Percentiles rank a stretch among this genome's conserved stretches.
Evolutionary conservation across 257 asterid species (phyloP).

Genomic region (Eustoma russellianum): DNA sequence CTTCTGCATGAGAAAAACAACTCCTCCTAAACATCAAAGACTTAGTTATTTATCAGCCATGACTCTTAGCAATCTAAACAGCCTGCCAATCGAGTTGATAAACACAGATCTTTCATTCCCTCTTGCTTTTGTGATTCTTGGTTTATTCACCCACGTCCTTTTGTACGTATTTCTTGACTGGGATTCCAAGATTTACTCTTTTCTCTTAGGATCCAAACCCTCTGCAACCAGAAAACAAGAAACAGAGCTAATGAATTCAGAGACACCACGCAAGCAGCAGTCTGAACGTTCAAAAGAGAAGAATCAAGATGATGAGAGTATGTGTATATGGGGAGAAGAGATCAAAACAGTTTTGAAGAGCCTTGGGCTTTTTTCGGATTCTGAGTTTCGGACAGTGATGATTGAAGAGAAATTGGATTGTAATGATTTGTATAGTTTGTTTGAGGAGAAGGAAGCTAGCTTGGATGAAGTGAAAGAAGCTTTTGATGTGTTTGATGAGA

Average conservation of each 20-base stretch:
- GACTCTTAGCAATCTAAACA: too few relatives aligned
- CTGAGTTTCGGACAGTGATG: slow-evolving; percentile 9
- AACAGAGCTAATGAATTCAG: too few relatives aligned
- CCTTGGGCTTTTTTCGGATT: slow-evolving; percentile 27
- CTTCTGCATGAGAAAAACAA: too few relatives aligned
- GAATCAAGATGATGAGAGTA: slow-evolving; percentile 6
- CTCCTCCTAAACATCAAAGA: too few relatives aligned
- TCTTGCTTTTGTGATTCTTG: slow-evolving; percentile 8
- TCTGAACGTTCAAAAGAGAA: too few relatives aligned
- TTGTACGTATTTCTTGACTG: slow-evolving; percentile 14
- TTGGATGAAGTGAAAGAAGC: slow-evolving; percentile 51
- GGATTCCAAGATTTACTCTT: slow-evolving; percentile 18
- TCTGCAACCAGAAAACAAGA: background rate
- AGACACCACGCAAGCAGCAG: too few relatives aligned
- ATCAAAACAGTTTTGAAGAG: slow-evolving; percentile 37
- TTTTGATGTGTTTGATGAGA: slow-evolving; percentile 57
- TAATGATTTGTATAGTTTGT: slow-evolving; percentile 21
- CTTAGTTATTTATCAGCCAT: too few relatives aligned
- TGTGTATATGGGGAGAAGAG: slow-evolving; percentile 27
- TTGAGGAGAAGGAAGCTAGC: slow-evolving; percentile 38
- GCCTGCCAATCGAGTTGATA: too few relatives aligned
- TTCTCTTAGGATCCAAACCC: background rate
- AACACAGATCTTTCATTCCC: too few relatives aligned
- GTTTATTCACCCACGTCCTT: slow-evolving; percentile 24
- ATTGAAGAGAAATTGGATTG: slow-evolving; percentile 22